Evolutionary conservation across 2,329 filamentous ascomycete genomes (phyloP).

Genomic region (Pseudogymnoascus sp.): DNA sequence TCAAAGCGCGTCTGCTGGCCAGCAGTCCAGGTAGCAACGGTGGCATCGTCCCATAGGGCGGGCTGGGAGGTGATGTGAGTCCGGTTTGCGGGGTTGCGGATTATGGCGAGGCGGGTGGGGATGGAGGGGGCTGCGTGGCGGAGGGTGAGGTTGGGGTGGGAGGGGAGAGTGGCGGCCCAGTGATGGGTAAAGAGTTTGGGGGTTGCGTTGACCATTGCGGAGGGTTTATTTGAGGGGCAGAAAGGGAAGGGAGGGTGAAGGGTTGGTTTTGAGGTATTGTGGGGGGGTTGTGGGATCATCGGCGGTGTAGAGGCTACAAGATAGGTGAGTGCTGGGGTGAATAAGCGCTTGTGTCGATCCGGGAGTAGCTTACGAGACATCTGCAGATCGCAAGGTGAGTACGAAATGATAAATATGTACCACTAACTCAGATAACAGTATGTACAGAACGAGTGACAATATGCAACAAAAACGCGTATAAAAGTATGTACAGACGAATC

Average conservation of each 20-base stretch:
- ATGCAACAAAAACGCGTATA: not conserved
- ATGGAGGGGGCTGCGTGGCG: slow-evolving; percentile 42
- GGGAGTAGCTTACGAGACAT: not conserved
- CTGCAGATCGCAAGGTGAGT: not conserved
- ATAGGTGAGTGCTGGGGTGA: not conserved
- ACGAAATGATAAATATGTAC: not conserved
- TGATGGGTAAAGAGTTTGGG: slow-evolving; percentile 32
- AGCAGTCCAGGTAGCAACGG: slow-evolving; percentile 10
- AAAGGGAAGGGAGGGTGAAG: slow-evolving; percentile 22
- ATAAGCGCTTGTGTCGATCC: not conserved
- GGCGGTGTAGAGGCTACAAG: not conserved
- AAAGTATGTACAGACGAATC: slow-evolving; percentile 3
- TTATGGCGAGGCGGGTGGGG: slow-evolving; percentile 36
- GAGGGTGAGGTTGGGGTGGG: slow-evolving; percentile 43
- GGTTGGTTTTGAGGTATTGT: slow-evolving; percentile 33
- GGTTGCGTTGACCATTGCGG: not conserved
- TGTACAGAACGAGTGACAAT: slow-evolving; percentile 33
- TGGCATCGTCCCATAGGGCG: slow-evolving; percentile 11
- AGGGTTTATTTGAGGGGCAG: slow-evolving; percentile 20
- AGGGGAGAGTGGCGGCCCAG: slow-evolving; percentile 39
- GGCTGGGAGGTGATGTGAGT: not conserved
- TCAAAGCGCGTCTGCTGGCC: slow-evolving; percentile 9
- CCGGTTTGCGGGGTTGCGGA: slow-evolving; percentile 11
- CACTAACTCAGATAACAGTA: slow-evolving; percentile 36
- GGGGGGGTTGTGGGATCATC: not conserved